These are phyloP conservation scores for Didymella pomorum DNA, from an alignment of 2,329 filamentous ascomycete species.

Conservation along the genomic window DNA sequence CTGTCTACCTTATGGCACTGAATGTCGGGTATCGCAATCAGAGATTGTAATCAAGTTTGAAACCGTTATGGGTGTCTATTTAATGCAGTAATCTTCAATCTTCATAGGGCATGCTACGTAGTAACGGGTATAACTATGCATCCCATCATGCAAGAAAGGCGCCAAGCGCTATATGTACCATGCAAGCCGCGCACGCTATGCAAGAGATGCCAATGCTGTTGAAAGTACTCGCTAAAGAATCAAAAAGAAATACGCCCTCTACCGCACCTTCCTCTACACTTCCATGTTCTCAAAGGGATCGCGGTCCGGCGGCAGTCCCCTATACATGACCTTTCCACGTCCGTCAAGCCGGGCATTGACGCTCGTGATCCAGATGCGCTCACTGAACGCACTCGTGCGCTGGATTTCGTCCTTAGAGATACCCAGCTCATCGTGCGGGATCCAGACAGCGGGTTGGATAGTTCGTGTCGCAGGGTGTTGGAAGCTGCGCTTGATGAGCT, in stretches of 20 bases:
- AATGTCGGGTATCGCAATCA: no score
- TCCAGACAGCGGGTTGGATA: slow-evolving; percentile 88
- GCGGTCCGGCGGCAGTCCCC: slow-evolving; percentile 82
- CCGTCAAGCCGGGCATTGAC: slow-evolving; percentile 88
- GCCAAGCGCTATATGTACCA: slow-evolving; percentile 15
- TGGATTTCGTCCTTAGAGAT: slow-evolving; percentile 90
- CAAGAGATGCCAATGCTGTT: slow-evolving; percentile 3
- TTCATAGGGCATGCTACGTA: neutral
- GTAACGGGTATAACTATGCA: neutral
- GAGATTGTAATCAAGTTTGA: neutral
- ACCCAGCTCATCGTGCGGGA: slow-evolving; percentile 88
- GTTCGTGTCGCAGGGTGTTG: slow-evolving; percentile 88
- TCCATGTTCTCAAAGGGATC: slow-evolving; percentile 53
- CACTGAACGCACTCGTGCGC: slow-evolving; percentile 77
- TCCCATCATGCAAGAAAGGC: slow-evolving; percentile 1
- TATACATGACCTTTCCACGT: slow-evolving; percentile 83
- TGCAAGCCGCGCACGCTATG: slow-evolving; percentile 19
- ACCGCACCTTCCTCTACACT: slow-evolving; percentile 27
- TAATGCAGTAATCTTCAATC: neutral
- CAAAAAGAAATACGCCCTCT: neutral
- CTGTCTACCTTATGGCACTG: neutral
- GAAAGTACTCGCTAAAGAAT: slow-evolving; percentile 15
- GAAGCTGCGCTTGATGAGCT: slow-evolving; percentile 86
- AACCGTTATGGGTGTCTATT: neutral
- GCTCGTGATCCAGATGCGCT: slow-evolving; percentile 88